phyloP scores from a whole-genome alignment of 164 flowering plant genomes.

The Euptelea pleiosperma region DNA sequence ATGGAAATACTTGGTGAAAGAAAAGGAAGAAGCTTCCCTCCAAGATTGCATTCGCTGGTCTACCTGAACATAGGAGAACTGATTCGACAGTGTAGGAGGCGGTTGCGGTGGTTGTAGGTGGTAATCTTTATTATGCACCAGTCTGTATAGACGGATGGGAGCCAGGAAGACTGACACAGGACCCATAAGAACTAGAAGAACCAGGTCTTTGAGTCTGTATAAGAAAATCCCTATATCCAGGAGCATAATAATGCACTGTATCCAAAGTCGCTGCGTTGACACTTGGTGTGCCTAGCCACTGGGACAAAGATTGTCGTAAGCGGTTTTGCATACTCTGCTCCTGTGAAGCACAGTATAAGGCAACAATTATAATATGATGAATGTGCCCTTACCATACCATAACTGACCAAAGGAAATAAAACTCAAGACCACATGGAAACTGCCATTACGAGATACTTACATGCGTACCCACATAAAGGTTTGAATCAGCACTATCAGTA shows the following conservation, averaged over 20 bases:
- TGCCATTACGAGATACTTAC: slow-evolving; percentile 24
- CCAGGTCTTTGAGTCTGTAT: slow-evolving; percentile 34
- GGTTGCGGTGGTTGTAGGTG: slow-evolving; percentile 75
- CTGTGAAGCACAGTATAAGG: slow-evolving; percentile 10
- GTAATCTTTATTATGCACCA: slow-evolving; percentile 37
- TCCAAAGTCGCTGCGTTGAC: slow-evolving; percentile 27
- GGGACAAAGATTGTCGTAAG: slow-evolving; percentile 25
- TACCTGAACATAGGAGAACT: slow-evolving; percentile 65
- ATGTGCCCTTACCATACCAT: slow-evolving; percentile 6
- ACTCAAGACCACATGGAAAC: neutral
- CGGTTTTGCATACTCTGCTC: slow-evolving; percentile 40
- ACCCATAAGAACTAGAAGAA: slow-evolving; percentile 24
- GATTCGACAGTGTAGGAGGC: slow-evolving; percentile 62
- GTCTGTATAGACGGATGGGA: slow-evolving; percentile 31
- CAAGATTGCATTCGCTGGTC: slow-evolving; percentile 48
- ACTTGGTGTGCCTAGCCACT: slow-evolving; percentile 31
- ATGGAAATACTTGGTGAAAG: slow-evolving; percentile 36
- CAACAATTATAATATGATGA: slow-evolving; percentile 4
- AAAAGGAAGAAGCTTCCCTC: slow-evolving; percentile 51
- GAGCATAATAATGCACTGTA: slow-evolving; percentile 29
- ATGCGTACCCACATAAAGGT: slow-evolving; percentile 19
- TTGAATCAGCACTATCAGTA: slow-evolving; percentile 28
- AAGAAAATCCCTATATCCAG: slow-evolving; percentile 40
- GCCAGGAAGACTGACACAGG: slow-evolving; percentile 27
- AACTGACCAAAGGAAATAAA: neutral